Evolutionary conservation across 2,329 filamentous ascomycete species (phyloP), one percentile per base, ranked within the genome.

Genomic region (Gnomoniopsis smithogilvyi): DNA sequence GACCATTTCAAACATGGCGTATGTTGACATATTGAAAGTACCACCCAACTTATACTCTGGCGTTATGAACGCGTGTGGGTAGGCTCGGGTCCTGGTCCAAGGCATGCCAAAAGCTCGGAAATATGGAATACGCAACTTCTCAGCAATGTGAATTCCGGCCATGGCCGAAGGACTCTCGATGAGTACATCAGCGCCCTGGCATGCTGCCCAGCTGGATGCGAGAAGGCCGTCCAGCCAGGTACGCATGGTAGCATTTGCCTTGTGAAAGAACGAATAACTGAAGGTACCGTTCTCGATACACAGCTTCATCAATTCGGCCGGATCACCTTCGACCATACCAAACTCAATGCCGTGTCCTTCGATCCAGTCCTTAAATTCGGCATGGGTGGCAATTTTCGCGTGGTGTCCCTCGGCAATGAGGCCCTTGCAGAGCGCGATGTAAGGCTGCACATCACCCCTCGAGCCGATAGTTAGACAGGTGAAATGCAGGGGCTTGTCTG

Each of bases 21-120:
- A 99, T 0, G 92, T 95, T 69, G 96, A 87, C 70, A 93, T 92
- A 70, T 99, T 99, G 78, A 96, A 98, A 0, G 88, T 88, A 24
- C 95, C 95, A 56, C 95, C 95, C 86, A 96, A 92, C 76, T 96
- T 97, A 73, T 91, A 87, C 63, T 96, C 91, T 1, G 92, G 90
- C 62, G 96, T 93, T 26, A 94, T 89, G 73, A 99, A 99, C 0
- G 95, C 95, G 73, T 99, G 95, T 2, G 95, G 95, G 67, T 99
- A 99, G 0, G 94, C 92, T 55, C 95, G 83, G 17, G 95, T 99
- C 51, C 93, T 87, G 0, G 95, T 96, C 95, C 95, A 99, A 0
- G 95, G 95, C 95, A 99, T 99, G 19, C 92, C 96, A 70, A 99
- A 99, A 0, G 93, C 94, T 58, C 95, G 87, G 78, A 98, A 98